Percentiles rank a stretch among this genome's conserved stretches.
These are phyloP conservation scores for Raddia guianensis DNA, from an alignment of 176 grass and related monocot species.

Conservation along the genomic window DNA sequence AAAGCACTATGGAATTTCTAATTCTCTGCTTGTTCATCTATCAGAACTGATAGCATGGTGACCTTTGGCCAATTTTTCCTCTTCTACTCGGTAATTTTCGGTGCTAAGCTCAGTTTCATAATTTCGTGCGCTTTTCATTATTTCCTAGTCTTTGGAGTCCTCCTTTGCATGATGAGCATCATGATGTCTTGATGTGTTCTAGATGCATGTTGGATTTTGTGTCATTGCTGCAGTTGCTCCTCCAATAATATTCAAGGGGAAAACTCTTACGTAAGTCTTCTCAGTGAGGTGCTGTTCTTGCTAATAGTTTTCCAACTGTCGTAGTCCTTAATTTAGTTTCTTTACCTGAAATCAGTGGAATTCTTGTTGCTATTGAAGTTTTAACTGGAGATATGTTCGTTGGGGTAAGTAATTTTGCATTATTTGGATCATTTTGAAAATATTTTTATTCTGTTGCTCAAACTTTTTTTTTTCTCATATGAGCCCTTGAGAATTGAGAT, in stretches of 20 bases:
- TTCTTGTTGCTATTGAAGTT: conserved; percentile 75
- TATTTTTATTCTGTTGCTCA: background rate
- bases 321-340: conserved; percentile 31
- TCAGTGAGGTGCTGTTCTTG: conserved; percentile 22
- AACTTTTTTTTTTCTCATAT: conserved; percentile 12
- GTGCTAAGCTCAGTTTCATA: background rate
- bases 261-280: conserved; percentile 65
- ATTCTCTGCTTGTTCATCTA: conserved; percentile 31
- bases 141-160: background rate
- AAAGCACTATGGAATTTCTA: conserved; percentile 13
- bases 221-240: conserved; percentile 76
- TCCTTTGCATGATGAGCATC: conserved; percentile 15
- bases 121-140: background rate
- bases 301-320: background rate
- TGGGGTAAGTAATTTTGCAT: conserved; percentile 58
- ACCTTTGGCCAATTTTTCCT: conserved; percentile 85
- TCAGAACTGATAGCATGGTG: conserved; percentile 84
- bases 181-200: conserved; percentile 34
- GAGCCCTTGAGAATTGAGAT: background rate
- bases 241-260: conserved; percentile 80
- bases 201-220: conserved; percentile 84
- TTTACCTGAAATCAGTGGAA: conserved; percentile 62
- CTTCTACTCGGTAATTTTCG: conserved; percentile 75
- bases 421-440: background rate
- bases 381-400: conserved; percentile 54